Conservation (phyloP, 192 early-diverging fungal genomes). For the Allomyces javanicus region DNA sequence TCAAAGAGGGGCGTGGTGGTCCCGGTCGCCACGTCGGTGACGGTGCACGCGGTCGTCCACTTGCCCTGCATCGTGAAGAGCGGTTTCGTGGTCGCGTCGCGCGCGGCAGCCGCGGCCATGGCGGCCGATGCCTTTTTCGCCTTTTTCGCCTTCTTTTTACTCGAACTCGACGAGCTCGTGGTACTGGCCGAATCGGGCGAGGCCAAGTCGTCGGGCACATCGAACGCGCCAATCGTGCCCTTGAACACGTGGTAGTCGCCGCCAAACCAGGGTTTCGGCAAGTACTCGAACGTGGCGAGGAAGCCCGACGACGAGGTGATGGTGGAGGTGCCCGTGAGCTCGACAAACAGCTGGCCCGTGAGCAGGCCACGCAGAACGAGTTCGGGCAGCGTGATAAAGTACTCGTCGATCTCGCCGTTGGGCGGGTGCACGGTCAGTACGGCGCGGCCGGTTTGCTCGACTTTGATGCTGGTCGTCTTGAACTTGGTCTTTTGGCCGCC, state of each 20-base stretch:
- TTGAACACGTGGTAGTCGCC: constrained; percentile 48
- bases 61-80: background rate
- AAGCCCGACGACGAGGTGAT: constrained; percentile 33
- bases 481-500: constrained; percentile 53
- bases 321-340: constrained; percentile 33
- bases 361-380: constrained; percentile 57
- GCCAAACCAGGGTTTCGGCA: constrained; percentile 53
- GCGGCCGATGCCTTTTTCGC: background rate
- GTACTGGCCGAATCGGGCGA: background rate
- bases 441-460: constrained; percentile 56
- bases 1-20: background rate
- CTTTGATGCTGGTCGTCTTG: constrained; percentile 48
- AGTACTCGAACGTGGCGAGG: constrained; percentile 44
- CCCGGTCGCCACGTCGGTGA: background rate
- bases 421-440: constrained; percentile 31
- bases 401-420: constrained; percentile 29
- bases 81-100: too few relatives aligned
- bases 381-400: constrained; percentile 50
- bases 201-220: background rate
- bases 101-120: background rate
- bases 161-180: background rate
- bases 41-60: background rate
- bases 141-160: background rate
- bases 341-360: constrained; percentile 39
- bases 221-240: background rate